Evolutionary conservation across 352 stramenopile species (phyloP).

Genomic region (Pythium brassicae): DNA sequence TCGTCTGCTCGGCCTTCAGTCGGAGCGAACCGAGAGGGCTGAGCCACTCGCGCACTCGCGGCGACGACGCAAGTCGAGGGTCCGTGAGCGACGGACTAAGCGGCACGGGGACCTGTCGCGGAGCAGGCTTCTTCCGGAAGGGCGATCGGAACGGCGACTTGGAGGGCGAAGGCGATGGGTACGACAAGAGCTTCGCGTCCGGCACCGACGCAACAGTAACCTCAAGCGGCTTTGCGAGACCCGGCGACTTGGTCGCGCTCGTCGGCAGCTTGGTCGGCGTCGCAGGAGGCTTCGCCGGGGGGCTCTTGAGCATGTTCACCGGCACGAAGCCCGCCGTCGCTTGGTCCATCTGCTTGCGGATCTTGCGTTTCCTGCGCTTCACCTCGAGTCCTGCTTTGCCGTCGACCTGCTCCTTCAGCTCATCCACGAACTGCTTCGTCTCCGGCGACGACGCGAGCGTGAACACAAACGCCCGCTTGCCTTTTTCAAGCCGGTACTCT

Average conservation of each 20-base stretch:
- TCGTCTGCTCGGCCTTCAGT: constrained; percentile 16
- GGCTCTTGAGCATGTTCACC: constrained; percentile 64
- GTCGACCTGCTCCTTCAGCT: constrained; percentile 67
- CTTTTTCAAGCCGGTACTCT: constrained; percentile 50
- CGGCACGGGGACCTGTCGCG: constrained; percentile 21
- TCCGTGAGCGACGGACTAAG: constrained; percentile 17
- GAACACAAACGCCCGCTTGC: constrained; percentile 69
- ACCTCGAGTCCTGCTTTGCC: constrained; percentile 44
- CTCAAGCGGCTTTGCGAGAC: constrained; percentile 40
- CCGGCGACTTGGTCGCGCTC: constrained; percentile 40
- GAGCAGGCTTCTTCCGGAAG: constrained; percentile 67
- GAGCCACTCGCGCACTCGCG: constrained; percentile 53
- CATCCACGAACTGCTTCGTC: constrained; percentile 52
- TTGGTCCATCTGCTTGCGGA: constrained; percentile 61
- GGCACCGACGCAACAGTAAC: constrained; percentile 35
- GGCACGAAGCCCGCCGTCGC: constrained; percentile 56
- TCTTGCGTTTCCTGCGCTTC: constrained; percentile 76
- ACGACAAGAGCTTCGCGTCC: constrained; percentile 30
- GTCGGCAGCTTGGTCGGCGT: constrained; percentile 34
- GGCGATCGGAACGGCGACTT: constrained; percentile 74
- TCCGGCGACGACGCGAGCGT: constrained; percentile 28
- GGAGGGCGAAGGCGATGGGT: constrained; percentile 42
- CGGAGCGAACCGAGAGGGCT: constrained; percentile 49
- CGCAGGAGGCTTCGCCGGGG: constrained; percentile 25
- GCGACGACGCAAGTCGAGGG: constrained; percentile 15